Evolutionary conservation across 1,139 yeast species (phyloP), one percentile per base, ranked within the genome.

Genomic region (Nematodospora anomalae): DNA sequence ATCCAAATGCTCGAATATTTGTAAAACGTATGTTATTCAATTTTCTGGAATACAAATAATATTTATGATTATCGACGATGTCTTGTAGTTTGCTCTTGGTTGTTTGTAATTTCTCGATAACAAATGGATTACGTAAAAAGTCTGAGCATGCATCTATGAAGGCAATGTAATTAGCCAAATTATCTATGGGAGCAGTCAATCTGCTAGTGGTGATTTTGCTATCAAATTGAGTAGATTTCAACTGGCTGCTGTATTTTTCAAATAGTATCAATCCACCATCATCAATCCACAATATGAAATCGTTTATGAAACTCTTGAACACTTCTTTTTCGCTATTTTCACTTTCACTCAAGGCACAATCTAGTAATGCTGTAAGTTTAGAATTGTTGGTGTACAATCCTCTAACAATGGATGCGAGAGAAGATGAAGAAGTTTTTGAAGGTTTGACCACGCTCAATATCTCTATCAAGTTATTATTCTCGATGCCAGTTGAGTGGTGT

Each of bases 361-460:
- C 47, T 16, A 68, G 47, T 3, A 59, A 30, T 10, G 54, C 42
- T 14, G 65, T 47, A 20, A 71, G 51, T 32, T 57, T 58, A 34
- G 59, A 52, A 49, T 68, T 69, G 43, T 63, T 65, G 29, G 76
- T 70, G 50, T 64, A 63, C 30, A 70, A 51, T 0, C 76, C 76
- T 37, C 76, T 53, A 10, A 64, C 57, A 20, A 68, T 49, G 3
- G 74, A 52, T 4, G 67, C 53, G 23, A 46, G 36, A 3, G 67
- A 56, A 16, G 60, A 48, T 25, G 50, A 52, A 16, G 59, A 10
- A 14, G 58, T 47, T 37, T 56, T 56, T 16, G 60, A 44, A 12
- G 74, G 71, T 37, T 60, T 62, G 30, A 64, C 54, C 22, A 56
- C 42, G 7, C 68, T 70, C 41, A 70, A 52, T 22, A 70, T 61